A percentile compares a stretch with the other conserved stretches of the same genome.
phyloP scores from a whole-genome alignment of 176 grass and related monocot species.

The Raddia distichophylla region DNA sequence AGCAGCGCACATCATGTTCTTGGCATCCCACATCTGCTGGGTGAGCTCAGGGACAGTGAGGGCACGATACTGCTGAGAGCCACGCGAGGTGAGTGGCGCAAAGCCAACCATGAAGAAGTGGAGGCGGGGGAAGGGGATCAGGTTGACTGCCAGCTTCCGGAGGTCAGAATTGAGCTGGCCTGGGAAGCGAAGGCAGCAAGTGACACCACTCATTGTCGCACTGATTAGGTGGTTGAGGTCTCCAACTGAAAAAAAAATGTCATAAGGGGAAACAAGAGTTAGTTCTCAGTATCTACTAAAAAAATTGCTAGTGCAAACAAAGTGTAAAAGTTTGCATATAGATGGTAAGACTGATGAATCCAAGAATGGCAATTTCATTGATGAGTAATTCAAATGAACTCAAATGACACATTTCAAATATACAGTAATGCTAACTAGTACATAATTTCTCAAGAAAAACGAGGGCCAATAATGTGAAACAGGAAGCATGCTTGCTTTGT shows the following conservation, averaged over 20 bases:
- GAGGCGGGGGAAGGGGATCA: slow-evolving; percentile 88
- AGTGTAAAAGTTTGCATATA: background rate
- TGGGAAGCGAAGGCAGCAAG: slow-evolving; percentile 90
- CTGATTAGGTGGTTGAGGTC: slow-evolving; percentile 90
- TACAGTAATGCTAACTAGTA: background rate
- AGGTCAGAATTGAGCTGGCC: slow-evolving; percentile 92
- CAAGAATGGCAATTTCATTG: no score
- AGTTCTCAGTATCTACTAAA: background rate
- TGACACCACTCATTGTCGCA: slow-evolving; percentile 89
- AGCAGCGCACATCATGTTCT: slow-evolving; percentile 94
- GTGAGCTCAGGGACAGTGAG: slow-evolving; percentile 91
- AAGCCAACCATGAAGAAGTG: slow-evolving; percentile 97
- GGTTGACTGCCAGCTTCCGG: slow-evolving; percentile 84
- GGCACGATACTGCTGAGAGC: slow-evolving; percentile 83
- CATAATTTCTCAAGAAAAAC: background rate
- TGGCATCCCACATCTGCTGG: slow-evolving; percentile 95
- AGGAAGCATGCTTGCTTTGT: background rate
- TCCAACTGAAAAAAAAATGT: slow-evolving; percentile 57
- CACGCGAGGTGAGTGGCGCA: slow-evolving; percentile 86
- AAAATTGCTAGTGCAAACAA: background rate
- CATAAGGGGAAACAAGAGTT: background rate
- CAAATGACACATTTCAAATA: background rate
- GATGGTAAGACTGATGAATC: background rate
- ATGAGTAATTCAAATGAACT: no score
- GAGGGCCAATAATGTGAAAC: background rate